Percentiles rank a stretch among this genome's conserved stretches.
These are phyloP conservation scores for Phialophora chinensis DNA, from an alignment of 2,329 filamentous ascomycete species.

Conservation along the genomic window DNA sequence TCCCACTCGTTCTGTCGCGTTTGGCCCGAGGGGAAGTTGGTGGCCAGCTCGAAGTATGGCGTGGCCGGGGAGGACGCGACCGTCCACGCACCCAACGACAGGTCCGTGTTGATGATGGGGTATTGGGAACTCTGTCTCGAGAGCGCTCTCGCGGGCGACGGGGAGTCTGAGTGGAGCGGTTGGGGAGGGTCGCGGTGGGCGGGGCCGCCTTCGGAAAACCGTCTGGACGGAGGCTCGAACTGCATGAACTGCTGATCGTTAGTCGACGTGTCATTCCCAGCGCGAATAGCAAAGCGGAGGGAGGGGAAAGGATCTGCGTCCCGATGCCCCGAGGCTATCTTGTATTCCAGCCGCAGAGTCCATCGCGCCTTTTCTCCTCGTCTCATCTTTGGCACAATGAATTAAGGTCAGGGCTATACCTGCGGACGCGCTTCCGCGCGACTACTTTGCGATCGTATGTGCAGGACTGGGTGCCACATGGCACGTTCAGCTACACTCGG, in stretches of 20 bases:
- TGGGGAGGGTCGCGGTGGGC: not conserved
- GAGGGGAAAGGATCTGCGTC: constrained; percentile 4
- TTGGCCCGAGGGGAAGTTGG: not conserved
- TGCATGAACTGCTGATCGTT: constrained; percentile 1
- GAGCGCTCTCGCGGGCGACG: not conserved
- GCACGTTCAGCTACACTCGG: constrained; percentile 21
- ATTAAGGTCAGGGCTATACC: not conserved
- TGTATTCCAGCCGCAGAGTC: not conserved
- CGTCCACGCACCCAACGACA: not conserved
- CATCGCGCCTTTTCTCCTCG: not conserved
- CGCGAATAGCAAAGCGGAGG: not conserved
- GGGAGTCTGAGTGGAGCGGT: not conserved
- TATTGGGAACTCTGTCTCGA: constrained; percentile 13
- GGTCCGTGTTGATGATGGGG: constrained; percentile 16
- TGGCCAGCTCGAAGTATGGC: constrained; percentile 23
- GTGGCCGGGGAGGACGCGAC: constrained; percentile 4
- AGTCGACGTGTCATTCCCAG: not conserved
- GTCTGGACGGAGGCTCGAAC: not conserved
- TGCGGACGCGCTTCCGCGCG: not conserved
- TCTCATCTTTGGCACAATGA: not conserved
- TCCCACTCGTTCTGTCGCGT: constrained; percentile 21
- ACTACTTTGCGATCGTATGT: constrained; percentile 20
- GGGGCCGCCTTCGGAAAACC: not conserved
- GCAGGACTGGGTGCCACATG: constrained; percentile 31
- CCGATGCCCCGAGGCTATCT: not conserved